Evolutionary conservation across 768 basidiomycete species (phyloP), one percentile per base, ranked within the genome.

Genomic region (Tulasnella sp.): DNA sequence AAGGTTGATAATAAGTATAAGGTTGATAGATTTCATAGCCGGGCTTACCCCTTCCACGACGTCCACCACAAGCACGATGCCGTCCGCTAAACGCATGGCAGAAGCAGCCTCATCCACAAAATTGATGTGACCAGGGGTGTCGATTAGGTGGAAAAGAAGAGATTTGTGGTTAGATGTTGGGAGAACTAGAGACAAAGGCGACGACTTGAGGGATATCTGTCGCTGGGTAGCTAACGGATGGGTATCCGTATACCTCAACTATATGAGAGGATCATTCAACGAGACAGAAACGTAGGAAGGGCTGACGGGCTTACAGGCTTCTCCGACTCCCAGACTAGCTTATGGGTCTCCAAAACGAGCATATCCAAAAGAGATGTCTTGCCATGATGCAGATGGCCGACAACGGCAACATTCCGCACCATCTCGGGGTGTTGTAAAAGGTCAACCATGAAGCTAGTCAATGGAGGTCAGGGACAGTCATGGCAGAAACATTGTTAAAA

Each of bases 41-140:
- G 19, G 56, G 86, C 92, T 84, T 84, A 97, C 97, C 82, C 98
- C 98, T 87, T 99, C 98, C 6, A 99, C 94, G n/a, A 94, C 98
- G 83, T 99, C 98, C 3, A 99, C 97, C 0, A 99, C 97, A 34
- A 99, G 86, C 0, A 99, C 85, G 71, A 98, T 91, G 44, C 98
- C 98, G 84, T 99, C 98, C 24, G 90, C 92, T 52, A 98, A 86
- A 68, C 98, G 90, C 79, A 97, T 91, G 10, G 94, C 89, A 9
- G 93, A 91, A 1, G 96, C 97, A 31, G 96, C 96, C 86, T 99
- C 98, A 83, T 99, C 98, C n/a, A 97, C 90, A 84, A 99, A 99
- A 86, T 99, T 99, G 80, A 97, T 95, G 83, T 99, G 98, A 44
- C 98, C 98, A 3, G 98, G 98, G 0, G 98, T 99, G 85, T 99